phyloP scores from a whole-genome alignment of 2,329 filamentous ascomycete species.

The Fonsecaea pedrosoi region DNA sequence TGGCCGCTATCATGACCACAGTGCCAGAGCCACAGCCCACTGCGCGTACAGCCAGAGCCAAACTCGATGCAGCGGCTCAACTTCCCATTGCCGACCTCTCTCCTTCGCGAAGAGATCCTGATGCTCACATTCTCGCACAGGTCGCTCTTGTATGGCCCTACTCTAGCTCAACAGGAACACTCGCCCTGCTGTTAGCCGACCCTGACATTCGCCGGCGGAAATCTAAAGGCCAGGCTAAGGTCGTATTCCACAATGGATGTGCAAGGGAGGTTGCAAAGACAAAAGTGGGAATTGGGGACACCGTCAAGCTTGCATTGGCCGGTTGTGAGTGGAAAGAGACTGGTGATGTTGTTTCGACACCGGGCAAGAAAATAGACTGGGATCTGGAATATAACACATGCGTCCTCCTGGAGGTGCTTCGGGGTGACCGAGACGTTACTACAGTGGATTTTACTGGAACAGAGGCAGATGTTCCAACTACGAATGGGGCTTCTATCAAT shows the following conservation, averaged over 20 bases:
- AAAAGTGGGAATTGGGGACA: slow-evolving; percentile 78
- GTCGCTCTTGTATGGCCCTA: slow-evolving; percentile 92
- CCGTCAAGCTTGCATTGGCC: slow-evolving; percentile 70
- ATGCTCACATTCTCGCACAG: slow-evolving; percentile 65
- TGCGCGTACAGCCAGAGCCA: slow-evolving; percentile 7
- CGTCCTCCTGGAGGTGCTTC: slow-evolving; percentile 21
- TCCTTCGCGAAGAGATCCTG: slow-evolving; percentile 44
- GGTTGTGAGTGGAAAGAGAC: slow-evolving; percentile 70
- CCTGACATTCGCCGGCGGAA: slow-evolving; percentile 81
- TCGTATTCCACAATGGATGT: slow-evolving; percentile 73
- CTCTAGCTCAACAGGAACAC: slow-evolving; percentile 74
- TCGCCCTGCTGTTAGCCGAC: slow-evolving; percentile 83
- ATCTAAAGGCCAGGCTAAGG: slow-evolving; percentile 78
- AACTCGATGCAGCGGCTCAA: slow-evolving; percentile 21
- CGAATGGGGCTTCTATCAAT: neutral
- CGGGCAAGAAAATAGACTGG: slow-evolving; percentile 64
- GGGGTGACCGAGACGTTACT: slow-evolving; percentile 11
- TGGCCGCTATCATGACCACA: slow-evolving; percentile 31
- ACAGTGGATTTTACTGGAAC: slow-evolving; percentile 25
- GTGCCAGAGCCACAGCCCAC: slow-evolving; percentile 16
- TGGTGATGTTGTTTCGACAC: slow-evolving; percentile 59
- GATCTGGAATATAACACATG: slow-evolving; percentile 57
- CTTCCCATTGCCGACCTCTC: slow-evolving; percentile 50
- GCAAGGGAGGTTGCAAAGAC: slow-evolving; percentile 72
- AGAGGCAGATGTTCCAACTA: slow-evolving; percentile 9